Conservation (phyloP, 305 asterid genomes). For the Nicotiana rustica region DNA sequence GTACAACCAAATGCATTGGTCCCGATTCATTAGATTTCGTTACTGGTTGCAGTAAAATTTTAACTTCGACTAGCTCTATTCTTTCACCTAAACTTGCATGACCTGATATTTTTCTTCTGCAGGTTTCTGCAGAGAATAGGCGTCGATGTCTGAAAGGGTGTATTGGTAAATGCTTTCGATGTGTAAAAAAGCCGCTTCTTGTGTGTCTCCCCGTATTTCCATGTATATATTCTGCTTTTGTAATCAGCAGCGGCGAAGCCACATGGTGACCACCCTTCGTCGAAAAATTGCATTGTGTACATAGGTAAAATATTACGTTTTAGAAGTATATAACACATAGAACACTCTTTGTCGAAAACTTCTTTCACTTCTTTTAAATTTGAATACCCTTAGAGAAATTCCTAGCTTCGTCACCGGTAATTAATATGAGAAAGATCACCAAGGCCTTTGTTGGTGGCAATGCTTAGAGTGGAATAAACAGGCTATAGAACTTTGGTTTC, state of each 20-base stretch:
- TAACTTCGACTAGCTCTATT: neutral
- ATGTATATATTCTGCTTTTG: conserved; percentile 53
- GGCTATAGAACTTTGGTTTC: neutral
- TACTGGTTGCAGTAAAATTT: neutral
- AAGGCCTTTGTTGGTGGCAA: conserved; percentile 33
- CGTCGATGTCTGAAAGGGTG: conserved; percentile 57
- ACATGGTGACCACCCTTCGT: too few species aligned
- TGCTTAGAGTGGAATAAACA: conserved; percentile 43
- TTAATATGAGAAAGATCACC: conserved; percentile 32
- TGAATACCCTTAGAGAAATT: too few species aligned
- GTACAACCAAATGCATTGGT: neutral
- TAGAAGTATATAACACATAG: too few species aligned
- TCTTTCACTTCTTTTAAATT: too few species aligned
- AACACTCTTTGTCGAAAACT: too few species aligned
- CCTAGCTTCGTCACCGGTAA: too few species aligned
- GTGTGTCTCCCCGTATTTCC: conserved; percentile 15
- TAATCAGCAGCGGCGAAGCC: neutral
- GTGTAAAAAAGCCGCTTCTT: conserved; percentile 7
- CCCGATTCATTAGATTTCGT: neutral
- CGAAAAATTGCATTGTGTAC: too few species aligned
- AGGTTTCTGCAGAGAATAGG: conserved; percentile 92
- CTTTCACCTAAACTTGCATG: neutral
- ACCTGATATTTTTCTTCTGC: conserved; percentile 37
- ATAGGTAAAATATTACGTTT: too few species aligned
- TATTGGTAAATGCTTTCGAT: conserved; percentile 16